Percentiles rank a stretch among this genome's conserved stretches.
Conservation (phyloP, 2,329 filamentous ascomycete species). For the Thermoascus crustaceus region DNA sequence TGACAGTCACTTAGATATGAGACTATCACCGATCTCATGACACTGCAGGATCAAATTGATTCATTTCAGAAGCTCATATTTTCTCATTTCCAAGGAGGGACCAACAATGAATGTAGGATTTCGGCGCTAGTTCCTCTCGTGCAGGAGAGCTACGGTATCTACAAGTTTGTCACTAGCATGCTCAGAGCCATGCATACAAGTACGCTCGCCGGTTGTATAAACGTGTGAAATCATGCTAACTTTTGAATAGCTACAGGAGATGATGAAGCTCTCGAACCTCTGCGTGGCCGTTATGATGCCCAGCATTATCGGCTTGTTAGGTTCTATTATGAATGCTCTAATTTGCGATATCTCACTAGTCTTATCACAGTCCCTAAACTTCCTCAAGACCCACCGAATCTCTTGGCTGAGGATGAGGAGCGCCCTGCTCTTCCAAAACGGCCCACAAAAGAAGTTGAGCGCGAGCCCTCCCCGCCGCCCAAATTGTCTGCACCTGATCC, state of each 20-base stretch:
- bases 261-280: conserved; percentile 80
- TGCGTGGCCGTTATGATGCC: conserved; percentile 82
- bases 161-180: conserved; percentile 99
- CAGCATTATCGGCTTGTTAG: conserved; percentile 95
- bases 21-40: conserved; percentile 94
- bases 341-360: conserved; percentile 90
- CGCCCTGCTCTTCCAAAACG: conserved; percentile 75
- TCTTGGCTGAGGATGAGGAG: conserved; percentile 75
- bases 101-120: conserved; percentile 94
- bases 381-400: conserved; percentile 84
- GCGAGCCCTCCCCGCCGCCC: conserved; percentile 59
- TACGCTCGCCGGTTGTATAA: conserved; percentile 39
- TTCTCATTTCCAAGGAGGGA: conserved; percentile 83
- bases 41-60: conserved; percentile 94
- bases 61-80: conserved; percentile 98
- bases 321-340: conserved; percentile 99
- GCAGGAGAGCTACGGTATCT: conserved; percentile 97
- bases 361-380: conserved; percentile 94
- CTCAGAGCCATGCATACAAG: conserved; percentile 93
- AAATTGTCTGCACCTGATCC: conserved; percentile 64
- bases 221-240: conserved; percentile 12
- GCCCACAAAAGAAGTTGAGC: conserved; percentile 61
- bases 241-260: conserved; percentile 66
- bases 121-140: conserved; percentile 88
- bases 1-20: conserved; percentile 51